phyloP scores from a whole-genome alignment of 75 land plant species.

The Larix kaempferi region DNA sequence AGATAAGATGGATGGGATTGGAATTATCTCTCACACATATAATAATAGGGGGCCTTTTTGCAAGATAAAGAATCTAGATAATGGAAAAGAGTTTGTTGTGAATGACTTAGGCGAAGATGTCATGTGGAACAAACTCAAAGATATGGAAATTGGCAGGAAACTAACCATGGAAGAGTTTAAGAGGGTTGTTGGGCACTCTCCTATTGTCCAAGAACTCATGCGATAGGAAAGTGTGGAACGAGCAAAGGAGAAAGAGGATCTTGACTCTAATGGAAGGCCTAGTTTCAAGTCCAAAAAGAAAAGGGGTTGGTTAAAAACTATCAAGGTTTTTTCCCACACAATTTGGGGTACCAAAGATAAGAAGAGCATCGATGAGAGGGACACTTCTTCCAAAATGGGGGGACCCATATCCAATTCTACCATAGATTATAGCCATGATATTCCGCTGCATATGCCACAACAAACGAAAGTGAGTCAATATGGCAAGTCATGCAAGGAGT shows the following conservation, averaged over 20 bases:
- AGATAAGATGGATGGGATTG: no score
- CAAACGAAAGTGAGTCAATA: constrained; percentile 58
- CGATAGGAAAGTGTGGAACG: no score
- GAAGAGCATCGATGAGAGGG: constrained; percentile 65
- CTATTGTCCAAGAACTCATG: no score
- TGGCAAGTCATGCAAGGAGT: constrained; percentile 73
- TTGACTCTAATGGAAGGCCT: constrained; percentile 12
- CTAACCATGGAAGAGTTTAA: no score
- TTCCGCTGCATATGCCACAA: constrained; percentile 41
- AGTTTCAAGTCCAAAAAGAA: constrained; percentile 49
- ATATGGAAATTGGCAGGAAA: no score
- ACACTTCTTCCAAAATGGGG: constrained; percentile 71
- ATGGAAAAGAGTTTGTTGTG: no score
- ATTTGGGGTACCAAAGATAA: constrained; percentile 29
- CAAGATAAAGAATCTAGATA: no score
- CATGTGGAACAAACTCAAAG: no score
- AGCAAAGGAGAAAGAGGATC: constrained; percentile 15
- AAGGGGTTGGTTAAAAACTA: constrained; percentile 70
- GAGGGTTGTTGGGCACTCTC: no score
- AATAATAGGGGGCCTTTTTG: no score
- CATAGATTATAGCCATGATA: constrained; percentile 78
- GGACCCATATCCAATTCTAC: constrained; percentile 72
- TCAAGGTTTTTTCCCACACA: constrained; percentile 40
- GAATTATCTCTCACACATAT: no score
- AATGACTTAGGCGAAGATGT: no score